Base-by-base conservation (phyloP, 2,329 filamentous ascomycete genomes). In the Penicillium sumatraense region DNA sequence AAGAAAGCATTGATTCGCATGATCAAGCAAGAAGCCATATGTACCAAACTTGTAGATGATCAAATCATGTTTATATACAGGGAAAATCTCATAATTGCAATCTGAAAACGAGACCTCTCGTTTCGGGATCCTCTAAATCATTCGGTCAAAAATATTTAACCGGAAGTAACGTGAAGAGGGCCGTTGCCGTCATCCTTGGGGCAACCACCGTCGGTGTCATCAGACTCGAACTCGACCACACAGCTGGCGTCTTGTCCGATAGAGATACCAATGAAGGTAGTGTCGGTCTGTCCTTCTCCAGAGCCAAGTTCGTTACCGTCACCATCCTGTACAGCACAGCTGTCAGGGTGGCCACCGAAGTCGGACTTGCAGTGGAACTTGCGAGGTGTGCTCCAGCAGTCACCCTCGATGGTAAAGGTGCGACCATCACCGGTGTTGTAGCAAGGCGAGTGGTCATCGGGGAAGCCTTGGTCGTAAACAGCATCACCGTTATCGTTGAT, bases 351-450 rank as follows among this genome's bases (percentile, higher is more conserved):
- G 2, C 58, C 58, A 5, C 1, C 58, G 4, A 60, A 60, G 20
- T 60, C 56, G 9, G 56, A n/a, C 44, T 46, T 41, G 50, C 56
- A 58, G 35, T 56, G 44, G 40, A 60, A 58, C n/a, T 41, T 58
- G 42, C 53, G 58, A 10, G 56, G 50, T 13, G 47, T 47, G 14
- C 31, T 42, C 58, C 58, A 60, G 44, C 56, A 60, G 23, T 58
- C 58, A 8, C 56, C 56, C 47, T 60, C 56, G 5, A 66, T 58
- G 11, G 56, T 60, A 21, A 58, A 60, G 14, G 52, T 51, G 23
- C 56, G 58, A 47, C 56, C 56, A 7, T 49, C 53, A 7, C 36
- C 53, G 8, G 50, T 58, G 48, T 58, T 60, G 31, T 60, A 60
- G 38, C 58, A 60, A 13, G 56, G 58, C 1, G 53, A 31, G 29